Percentiles rank a stretch among this genome's conserved stretches.
phyloP scores from a whole-genome alignment of 495 filamentous ascomycete species.

The Cudoniella acicularis region DNA sequence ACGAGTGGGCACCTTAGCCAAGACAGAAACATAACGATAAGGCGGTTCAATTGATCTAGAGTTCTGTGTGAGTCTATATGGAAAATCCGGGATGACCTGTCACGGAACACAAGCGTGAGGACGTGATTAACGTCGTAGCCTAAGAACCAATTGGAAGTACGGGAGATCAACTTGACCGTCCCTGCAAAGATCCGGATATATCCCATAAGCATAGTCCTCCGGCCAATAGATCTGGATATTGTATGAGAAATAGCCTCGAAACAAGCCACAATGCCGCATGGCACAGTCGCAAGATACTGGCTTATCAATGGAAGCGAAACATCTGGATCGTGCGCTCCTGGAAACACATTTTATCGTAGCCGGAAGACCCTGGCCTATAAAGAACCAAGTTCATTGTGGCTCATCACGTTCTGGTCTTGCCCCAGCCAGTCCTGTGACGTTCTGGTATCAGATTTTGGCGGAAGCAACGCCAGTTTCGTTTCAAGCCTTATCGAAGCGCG shows the following conservation, averaged over 20 bases:
- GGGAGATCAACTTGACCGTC: background rate
- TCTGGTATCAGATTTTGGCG: background rate
- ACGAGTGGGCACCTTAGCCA: background rate
- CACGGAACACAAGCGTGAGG: background rate
- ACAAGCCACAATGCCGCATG: background rate
- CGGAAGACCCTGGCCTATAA: too few species aligned
- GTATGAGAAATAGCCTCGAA: background rate
- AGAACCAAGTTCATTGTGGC: too few species aligned
- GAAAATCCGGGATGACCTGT: background rate
- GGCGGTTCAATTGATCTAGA: background rate
- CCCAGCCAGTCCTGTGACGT: background rate
- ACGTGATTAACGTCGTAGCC: background rate
- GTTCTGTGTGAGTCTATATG: background rate
- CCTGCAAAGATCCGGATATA: background rate
- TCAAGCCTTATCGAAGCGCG: background rate
- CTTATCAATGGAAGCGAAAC: too few species aligned
- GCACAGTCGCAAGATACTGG: too few species aligned
- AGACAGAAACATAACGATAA: background rate
- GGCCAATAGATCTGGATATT: background rate
- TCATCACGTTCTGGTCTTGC: background rate
- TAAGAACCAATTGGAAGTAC: background rate
- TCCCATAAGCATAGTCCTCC: too few species aligned
- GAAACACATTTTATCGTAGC: too few species aligned
- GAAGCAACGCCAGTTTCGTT: slow-evolving; percentile 1
- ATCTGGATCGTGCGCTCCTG: too few species aligned